Percentiles rank a stretch among this genome's conserved stretches.
Evolutionary conservation across 768 basidiomycete species (phyloP).

Genomic region (Boletus bicolor): DNA sequence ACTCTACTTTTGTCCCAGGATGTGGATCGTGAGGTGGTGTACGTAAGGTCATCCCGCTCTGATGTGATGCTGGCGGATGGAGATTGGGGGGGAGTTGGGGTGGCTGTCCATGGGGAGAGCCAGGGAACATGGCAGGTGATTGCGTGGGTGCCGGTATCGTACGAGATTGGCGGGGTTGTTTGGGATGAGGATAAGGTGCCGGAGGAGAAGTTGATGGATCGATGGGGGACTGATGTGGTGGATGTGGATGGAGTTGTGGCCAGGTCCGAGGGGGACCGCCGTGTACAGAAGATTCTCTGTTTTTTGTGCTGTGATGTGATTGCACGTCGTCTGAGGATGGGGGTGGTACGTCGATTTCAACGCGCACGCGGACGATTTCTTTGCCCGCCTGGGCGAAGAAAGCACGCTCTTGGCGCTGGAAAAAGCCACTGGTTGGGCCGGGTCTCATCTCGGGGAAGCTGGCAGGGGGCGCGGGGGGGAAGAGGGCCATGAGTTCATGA

Average conservation of each 20-base stretch:
- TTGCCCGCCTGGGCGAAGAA: slow-evolving; percentile 79
- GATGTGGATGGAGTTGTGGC: slow-evolving; percentile 32
- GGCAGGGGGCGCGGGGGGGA: slow-evolving; percentile 66
- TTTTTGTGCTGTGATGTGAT: slow-evolving; percentile 26
- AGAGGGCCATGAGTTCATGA: slow-evolving; percentile 83
- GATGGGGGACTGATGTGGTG: slow-evolving; percentile 28
- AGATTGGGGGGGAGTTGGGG: slow-evolving; percentile 35
- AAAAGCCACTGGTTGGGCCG: slow-evolving; percentile 69
- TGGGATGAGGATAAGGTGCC: slow-evolving; percentile 35
- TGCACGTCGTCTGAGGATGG: slow-evolving; percentile 13
- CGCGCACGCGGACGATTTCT: slow-evolving; percentile 71
- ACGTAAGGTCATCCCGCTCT: slow-evolving; percentile 33
- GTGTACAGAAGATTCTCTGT: slow-evolving; percentile 23
- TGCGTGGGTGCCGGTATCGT: slow-evolving; percentile 23
- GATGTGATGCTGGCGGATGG: slow-evolving; percentile 28
- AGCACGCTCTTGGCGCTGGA: slow-evolving; percentile 72
- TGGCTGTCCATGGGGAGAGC: slow-evolving; percentile 32
- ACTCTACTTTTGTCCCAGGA: slow-evolving; percentile 30
- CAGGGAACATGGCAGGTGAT: slow-evolving; percentile 28
- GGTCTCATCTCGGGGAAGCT: slow-evolving; percentile 52
- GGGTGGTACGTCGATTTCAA: slow-evolving; percentile 58
- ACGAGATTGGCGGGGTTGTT: slow-evolving; percentile 32
- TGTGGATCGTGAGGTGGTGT: slow-evolving; percentile 47
- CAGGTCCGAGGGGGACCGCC: slow-evolving; percentile 25
- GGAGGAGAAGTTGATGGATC: slow-evolving; percentile 23